These are phyloP conservation scores for Closterium sp. DNA, from an alignment of 139 green algal genomes.

Conservation along the genomic window DNA sequence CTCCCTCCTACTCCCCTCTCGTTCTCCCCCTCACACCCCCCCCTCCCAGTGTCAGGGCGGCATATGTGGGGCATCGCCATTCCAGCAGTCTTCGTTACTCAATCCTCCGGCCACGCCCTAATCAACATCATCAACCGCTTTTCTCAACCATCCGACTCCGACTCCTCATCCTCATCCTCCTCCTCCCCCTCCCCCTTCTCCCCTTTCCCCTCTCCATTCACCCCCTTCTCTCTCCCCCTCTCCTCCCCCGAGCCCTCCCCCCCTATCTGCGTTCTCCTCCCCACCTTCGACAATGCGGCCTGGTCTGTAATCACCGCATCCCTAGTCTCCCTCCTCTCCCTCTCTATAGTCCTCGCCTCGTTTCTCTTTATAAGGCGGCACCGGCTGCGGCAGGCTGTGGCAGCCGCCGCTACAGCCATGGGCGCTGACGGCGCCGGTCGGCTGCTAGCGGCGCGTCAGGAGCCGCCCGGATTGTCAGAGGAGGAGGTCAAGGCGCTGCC, in stretches of 20 bases:
- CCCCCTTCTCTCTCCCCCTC: neutral
- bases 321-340: constrained; percentile 44
- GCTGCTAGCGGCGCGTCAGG: neutral
- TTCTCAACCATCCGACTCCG: neutral
- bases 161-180: neutral
- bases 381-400: constrained; percentile 12
- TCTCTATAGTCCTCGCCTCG: constrained; percentile 45
- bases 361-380: constrained; percentile 48
- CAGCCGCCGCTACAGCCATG: neutral
- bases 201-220: constrained; percentile 11
- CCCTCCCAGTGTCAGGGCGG: constrained; percentile 41
- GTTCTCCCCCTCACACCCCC: too few species aligned
- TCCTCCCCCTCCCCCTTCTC: constrained; percentile 8
- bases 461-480: constrained; percentile 25
- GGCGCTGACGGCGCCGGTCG: neutral
- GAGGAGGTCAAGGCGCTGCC: constrained; percentile 44
- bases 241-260: constrained; percentile 1
- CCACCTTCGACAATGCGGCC: constrained; percentile 37
- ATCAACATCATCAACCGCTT: neutral
- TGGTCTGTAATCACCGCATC: constrained; percentile 49
- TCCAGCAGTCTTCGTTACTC: constrained; percentile 46
- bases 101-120: neutral
- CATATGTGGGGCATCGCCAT: constrained; percentile 30
- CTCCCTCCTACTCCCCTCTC: too few species aligned
- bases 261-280: constrained; percentile 10